These are phyloP conservation scores for Tirmania nivea DNA, from an alignment of 495 filamentous ascomycete species.

Conservation along the genomic window DNA sequence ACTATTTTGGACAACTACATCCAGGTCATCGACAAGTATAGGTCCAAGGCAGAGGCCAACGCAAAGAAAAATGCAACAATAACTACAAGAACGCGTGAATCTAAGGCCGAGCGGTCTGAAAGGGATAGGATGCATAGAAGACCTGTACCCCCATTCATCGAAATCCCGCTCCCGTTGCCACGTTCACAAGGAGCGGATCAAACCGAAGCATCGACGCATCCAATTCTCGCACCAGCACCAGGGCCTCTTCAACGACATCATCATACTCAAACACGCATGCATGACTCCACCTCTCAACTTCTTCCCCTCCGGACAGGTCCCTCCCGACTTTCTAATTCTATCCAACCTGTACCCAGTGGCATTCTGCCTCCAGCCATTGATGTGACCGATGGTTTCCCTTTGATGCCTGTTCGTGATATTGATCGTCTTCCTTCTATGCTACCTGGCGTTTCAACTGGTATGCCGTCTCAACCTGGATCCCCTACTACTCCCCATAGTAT, in stretches of 20 bases:
- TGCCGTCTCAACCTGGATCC: constrained; percentile 75
- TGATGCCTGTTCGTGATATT: constrained; percentile 62
- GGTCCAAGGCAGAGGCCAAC: constrained; percentile 57
- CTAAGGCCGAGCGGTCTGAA: neutral
- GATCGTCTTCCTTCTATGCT: constrained; percentile 76
- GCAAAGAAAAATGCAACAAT: constrained; percentile 30
- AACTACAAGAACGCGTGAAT: constrained; percentile 6
- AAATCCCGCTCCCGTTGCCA: constrained; percentile 32
- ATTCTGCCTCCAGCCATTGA: constrained; percentile 44
- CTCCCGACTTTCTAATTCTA: neutral
- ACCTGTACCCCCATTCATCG: constrained; percentile 51
- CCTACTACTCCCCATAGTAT: constrained; percentile 75
- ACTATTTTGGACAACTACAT: constrained; percentile 99
- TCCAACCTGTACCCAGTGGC: neutral
- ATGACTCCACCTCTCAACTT: constrained; percentile 25
- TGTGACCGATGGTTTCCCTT: constrained; percentile 45
- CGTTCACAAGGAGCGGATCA: neutral
- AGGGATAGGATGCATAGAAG: constrained; percentile 28
- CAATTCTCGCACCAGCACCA: neutral
- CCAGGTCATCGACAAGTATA: constrained; percentile 76
- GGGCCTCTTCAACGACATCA: neutral
- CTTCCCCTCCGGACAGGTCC: constrained; percentile 15
- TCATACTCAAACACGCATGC: constrained; percentile 27
- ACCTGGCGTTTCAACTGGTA: constrained; percentile 43
- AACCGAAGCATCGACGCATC: neutral